Percentiles rank a stretch among this genome's conserved stretches.
phyloP scores from a whole-genome alignment of 768 basidiomycete species.

The Lactarius evosmus region DNA sequence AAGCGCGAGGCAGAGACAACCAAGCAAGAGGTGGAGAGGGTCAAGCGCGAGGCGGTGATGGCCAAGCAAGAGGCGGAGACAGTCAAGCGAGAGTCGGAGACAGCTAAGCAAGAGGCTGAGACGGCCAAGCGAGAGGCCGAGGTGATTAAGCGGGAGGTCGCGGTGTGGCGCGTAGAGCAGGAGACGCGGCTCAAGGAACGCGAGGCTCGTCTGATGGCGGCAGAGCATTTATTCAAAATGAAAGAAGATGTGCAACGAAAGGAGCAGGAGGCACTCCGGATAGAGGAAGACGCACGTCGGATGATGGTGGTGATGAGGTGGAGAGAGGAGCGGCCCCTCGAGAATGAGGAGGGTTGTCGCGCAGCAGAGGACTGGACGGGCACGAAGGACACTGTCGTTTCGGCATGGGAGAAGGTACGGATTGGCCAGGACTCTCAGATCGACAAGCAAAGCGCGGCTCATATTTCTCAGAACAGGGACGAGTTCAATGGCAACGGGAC shows the following conservation, averaged over 20 bases:
- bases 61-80: too few relatives aligned
- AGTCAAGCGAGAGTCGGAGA: too few relatives aligned
- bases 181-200: slow-evolving; percentile 9
- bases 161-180: slow-evolving; percentile 11
- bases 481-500: neutral
- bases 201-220: slow-evolving; percentile 17
- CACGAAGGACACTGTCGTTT: slow-evolving; percentile 6
- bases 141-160: slow-evolving; percentile 9
- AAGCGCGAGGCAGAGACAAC: too few relatives aligned
- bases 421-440: slow-evolving; percentile 4
- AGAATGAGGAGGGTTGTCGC: neutral
- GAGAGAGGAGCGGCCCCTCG: slow-evolving; percentile 2
- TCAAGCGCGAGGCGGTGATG: too few relatives aligned
- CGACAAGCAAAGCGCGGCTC: neutral
- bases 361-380: neutral
- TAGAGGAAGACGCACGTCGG: slow-evolving; percentile 13
- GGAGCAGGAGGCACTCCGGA: slow-evolving; percentile 8
- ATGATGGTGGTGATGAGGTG: slow-evolving; percentile 4
- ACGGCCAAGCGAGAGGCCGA: slow-evolving; percentile 14
- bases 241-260: slow-evolving; percentile 9
- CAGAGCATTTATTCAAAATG: slow-evolving; percentile 2
- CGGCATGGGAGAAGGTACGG: slow-evolving; percentile 12
- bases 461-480: neutral
- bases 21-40: too few relatives aligned
- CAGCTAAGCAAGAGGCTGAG: too few relatives aligned